Conservation (phyloP, 371 early-diverging fungal genomes). For the Mortierella sp. region DNA sequence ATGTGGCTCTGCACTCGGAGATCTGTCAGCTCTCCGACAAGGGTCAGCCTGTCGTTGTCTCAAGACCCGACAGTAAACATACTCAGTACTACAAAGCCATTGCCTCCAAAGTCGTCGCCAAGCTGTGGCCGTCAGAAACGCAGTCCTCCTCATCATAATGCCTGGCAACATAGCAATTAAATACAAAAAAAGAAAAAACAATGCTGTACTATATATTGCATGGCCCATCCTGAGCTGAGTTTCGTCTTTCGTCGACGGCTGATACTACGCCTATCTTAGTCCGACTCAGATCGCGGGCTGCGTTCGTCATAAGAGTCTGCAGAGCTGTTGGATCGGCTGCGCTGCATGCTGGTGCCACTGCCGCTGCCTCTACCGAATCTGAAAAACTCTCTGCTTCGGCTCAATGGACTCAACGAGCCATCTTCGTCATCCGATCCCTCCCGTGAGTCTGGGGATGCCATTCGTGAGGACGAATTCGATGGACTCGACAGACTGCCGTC, state of each 20-base stretch:
- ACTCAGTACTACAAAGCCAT: conserved; percentile 73
- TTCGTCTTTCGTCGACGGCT: neutral
- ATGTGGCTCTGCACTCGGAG: conserved; percentile 83
- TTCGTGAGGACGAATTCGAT: conserved; percentile 33
- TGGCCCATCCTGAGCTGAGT: neutral
- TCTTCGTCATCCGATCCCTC: conserved; percentile 47
- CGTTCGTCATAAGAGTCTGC: conserved; percentile 33
- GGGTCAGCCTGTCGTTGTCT: conserved; percentile 82
- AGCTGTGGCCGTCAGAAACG: conserved; percentile 40
- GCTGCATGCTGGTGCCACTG: conserved; percentile 24
- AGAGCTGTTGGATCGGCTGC: conserved; percentile 40
- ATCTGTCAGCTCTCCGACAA: conserved; percentile 79
- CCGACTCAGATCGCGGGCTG: conserved; percentile 24
- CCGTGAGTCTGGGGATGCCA: conserved; percentile 43
- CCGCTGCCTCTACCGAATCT: conserved; percentile 24
- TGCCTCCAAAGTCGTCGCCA: conserved; percentile 65
- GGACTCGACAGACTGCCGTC: conserved; percentile 34
- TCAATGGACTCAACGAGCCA: conserved; percentile 22
- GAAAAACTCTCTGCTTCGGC: conserved; percentile 37
- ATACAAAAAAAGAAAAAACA: neutral
- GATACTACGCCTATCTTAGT: conserved; percentile 2
- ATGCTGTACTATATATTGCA: neutral
- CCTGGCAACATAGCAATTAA: neutral
- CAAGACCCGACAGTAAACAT: conserved; percentile 72
- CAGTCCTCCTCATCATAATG: conserved; percentile 1